phyloP scores from a whole-genome alignment of 441 rosid genomes.

The Populus hybrid region DNA sequence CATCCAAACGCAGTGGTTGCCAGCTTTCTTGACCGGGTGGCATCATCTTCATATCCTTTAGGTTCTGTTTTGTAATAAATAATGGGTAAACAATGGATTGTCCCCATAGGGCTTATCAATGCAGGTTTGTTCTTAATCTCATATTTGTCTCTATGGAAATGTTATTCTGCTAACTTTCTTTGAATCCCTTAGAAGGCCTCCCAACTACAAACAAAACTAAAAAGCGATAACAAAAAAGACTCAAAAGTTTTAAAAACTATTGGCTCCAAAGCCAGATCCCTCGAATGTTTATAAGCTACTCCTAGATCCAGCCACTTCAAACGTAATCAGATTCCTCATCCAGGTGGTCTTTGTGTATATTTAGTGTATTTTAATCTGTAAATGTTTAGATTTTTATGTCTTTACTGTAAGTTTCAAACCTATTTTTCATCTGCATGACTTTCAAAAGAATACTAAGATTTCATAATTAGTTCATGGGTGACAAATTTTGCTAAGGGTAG shows the following conservation, averaged over 20 bases:
- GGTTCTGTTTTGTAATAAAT: background rate
- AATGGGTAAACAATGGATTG: conserved; percentile 6
- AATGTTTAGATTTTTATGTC: background rate
- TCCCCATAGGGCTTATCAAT: conserved; percentile 2
- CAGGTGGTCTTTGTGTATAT: conserved; percentile 40
- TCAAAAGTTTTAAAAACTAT: conserved; percentile 41
- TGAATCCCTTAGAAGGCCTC: conserved; percentile 64
- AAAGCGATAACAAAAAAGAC: conserved; percentile 43
- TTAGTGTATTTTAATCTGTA: background rate
- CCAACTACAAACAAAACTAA: conserved; percentile 38
- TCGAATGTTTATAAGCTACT: conserved; percentile 26
- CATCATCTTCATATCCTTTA: conserved; percentile 89
- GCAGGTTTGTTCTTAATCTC: conserved; percentile 9
- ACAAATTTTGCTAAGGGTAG: background rate
- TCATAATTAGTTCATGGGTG: background rate
- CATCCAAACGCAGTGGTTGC: conserved; percentile 66
- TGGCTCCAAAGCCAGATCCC: conserved; percentile 41
- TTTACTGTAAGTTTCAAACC: background rate
- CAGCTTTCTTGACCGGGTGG: conserved; percentile 54
- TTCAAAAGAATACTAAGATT: too few species aligned
- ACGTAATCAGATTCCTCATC: conserved; percentile 38
- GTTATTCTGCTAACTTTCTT: conserved; percentile 69
- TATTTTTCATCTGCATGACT: background rate
- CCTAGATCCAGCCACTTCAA: conserved; percentile 41
- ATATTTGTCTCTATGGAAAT: conserved; percentile 19